Evolutionary conservation across 164 flowering plant species (phyloP).

Genomic region (Liriodendron chinense): DNA sequence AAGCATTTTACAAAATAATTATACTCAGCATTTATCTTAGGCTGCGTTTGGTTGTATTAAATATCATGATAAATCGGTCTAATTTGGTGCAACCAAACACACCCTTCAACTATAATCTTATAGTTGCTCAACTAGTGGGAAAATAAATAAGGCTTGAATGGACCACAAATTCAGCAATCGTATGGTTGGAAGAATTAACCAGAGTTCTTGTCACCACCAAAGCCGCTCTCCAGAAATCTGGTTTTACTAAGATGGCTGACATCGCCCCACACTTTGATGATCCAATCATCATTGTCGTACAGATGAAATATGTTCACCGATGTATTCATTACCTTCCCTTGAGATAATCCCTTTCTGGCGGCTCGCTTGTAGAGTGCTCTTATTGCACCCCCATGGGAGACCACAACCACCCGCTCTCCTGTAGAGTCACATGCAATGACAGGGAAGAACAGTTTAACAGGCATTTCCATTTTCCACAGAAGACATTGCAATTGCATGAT

Average conservation of each 20-base stretch:
- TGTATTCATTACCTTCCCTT: slow-evolving; percentile 58
- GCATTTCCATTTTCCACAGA: not conserved
- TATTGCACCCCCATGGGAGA: slow-evolving; percentile 77
- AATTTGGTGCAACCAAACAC: no score
- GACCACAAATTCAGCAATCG: not conserved
- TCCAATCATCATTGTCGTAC: slow-evolving; percentile 53
- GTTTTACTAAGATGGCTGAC: slow-evolving; percentile 65
- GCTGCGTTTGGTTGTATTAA: no score
- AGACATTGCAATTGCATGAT: no score
- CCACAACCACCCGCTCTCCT: slow-evolving; percentile 83
- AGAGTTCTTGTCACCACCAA: slow-evolving; percentile 76
- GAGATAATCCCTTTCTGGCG: slow-evolving; percentile 31
- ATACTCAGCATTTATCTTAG: no score
- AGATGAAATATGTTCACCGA: slow-evolving; percentile 63
- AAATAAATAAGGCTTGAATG: not conserved
- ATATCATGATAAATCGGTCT: no score
- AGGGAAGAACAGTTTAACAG: not conserved
- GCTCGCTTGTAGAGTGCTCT: slow-evolving; percentile 57
- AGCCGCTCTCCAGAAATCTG: slow-evolving; percentile 54
- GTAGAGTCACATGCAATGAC: slow-evolving; percentile 5
- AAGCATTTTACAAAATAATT: no score
- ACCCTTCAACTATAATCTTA: not conserved
- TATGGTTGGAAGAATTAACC: slow-evolving; percentile 34
- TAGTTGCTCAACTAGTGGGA: not conserved
- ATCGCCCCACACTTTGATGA: slow-evolving; percentile 64